Conservation (phyloP, 2,329 filamentous ascomycete genomes). For the Penicillium sp. region DNA sequence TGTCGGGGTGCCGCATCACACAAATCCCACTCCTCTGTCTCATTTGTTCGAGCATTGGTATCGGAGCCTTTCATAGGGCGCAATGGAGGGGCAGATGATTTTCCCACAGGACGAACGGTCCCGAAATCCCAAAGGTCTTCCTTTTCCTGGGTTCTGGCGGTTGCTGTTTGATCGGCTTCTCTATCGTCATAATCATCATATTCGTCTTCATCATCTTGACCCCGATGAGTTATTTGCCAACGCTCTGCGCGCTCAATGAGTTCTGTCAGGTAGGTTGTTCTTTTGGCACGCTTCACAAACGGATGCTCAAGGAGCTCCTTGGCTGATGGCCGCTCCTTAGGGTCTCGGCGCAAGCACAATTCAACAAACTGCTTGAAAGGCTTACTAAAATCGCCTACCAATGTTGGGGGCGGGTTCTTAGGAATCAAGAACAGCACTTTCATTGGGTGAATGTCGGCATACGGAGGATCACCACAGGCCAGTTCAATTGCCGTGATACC, state of each 20-base stretch:
- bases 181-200: slow-evolving; percentile 63
- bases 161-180: slow-evolving; percentile 40
- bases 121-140: slow-evolving; percentile 98
- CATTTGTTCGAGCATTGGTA: slow-evolving; percentile 69
- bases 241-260: slow-evolving; percentile 86
- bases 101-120: slow-evolving; percentile 80
- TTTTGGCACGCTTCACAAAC: slow-evolving; percentile 88
- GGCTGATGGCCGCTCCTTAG: slow-evolving; percentile 81
- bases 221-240: slow-evolving; percentile 75
- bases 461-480: slow-evolving; percentile 88
- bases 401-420: slow-evolving; percentile 81
- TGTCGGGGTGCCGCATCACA: slow-evolving; percentile 29
- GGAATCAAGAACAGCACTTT: slow-evolving; percentile 96
- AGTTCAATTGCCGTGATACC: slow-evolving; percentile 92
- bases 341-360: slow-evolving; percentile 82
- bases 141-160: slow-evolving; percentile 53
- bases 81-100: slow-evolving; percentile 56
- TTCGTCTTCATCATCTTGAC: slow-evolving; percentile 61
- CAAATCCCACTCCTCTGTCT: slow-evolving; percentile 33
- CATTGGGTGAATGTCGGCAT: slow-evolving; percentile 97
- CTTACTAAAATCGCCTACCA: slow-evolving; percentile 79
- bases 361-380: slow-evolving; percentile 83
- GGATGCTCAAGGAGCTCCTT: slow-evolving; percentile 84
- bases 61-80: slow-evolving; percentile 77
- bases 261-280: slow-evolving; percentile 94